Conservation (phyloP, 1,284 basidiomycete species). For the Pseudozyma sp. region DNA sequence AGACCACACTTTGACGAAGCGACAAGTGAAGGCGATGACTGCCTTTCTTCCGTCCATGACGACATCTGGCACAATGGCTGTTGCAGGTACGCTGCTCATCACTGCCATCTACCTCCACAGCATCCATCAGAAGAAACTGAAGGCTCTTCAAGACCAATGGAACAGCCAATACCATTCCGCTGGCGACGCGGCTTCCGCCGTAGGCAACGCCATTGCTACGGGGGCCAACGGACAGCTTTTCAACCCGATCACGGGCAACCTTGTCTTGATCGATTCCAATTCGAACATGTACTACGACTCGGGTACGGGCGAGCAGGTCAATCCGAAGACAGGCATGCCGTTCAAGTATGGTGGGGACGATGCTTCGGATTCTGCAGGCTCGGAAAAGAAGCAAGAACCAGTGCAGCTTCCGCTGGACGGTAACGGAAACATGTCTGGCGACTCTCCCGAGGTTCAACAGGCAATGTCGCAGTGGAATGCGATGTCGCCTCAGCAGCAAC, state of each 20-base stretch:
- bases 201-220: constrained; percentile 39
- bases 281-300: constrained; percentile 35
- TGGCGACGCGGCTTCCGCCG: constrained; percentile 27
- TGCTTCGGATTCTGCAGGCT: not conserved
- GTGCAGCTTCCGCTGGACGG: constrained; percentile 18
- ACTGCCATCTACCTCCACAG: constrained; percentile 24
- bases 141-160: constrained; percentile 3
- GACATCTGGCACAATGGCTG: not conserved
- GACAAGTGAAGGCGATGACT: not conserved
- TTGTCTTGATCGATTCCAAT: constrained; percentile 31
- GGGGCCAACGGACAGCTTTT: constrained; percentile 40
- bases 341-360: constrained; percentile 12
- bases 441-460: constrained; percentile 27
- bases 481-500: constrained; percentile 37
- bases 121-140: constrained; percentile 25
- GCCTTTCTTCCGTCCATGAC: constrained; percentile 17
- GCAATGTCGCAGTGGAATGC: constrained; percentile 32
- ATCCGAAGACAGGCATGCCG: constrained; percentile 41
- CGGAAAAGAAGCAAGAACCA: not conserved
- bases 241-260: constrained; percentile 38
- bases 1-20: constrained; percentile 13
- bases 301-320: constrained; percentile 33
- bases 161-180: constrained; percentile 26
- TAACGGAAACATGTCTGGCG: constrained; percentile 10
- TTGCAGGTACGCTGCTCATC: constrained; percentile 12